Conservation (phyloP, 2,329 filamentous ascomycete species). For the Pochonia chlamydosporia region DNA sequence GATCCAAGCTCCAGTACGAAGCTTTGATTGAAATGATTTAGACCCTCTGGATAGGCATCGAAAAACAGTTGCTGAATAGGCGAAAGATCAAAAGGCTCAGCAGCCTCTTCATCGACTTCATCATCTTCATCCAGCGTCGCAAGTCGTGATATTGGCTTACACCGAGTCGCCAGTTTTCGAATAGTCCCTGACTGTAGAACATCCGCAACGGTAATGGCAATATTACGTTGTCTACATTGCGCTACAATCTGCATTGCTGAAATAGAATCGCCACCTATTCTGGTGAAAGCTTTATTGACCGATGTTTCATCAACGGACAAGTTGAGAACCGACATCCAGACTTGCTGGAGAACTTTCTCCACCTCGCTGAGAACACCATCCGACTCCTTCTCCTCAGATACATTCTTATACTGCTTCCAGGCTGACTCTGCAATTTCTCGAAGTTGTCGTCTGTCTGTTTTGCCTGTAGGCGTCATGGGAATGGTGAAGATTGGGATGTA, state of each 20-base stretch:
- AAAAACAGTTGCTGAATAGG: conserved; percentile 41
- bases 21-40: conserved; percentile 38
- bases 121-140: neutral
- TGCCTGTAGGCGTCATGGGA: conserved; percentile 10
- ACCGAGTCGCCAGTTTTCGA: conserved; percentile 15
- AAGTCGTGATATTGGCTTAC: neutral
- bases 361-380: conserved; percentile 1
- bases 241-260: conserved; percentile 37
- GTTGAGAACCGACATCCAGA: conserved; percentile 37
- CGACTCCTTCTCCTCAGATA: neutral
- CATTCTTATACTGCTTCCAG: conserved; percentile 1
- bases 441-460: conserved; percentile 10
- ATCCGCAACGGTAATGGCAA: conserved; percentile 26
- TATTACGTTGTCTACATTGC: conserved; percentile 22
- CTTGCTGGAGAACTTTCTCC: conserved; percentile 6
- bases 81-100: conserved; percentile 30
- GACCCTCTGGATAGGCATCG: conserved; percentile 21
- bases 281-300: conserved; percentile 28
- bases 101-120: conserved; percentile 10
- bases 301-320: conserved; percentile 22
- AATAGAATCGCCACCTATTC: conserved; percentile 39
- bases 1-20: conserved; percentile 25
- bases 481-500: conserved; percentile 11
- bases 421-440: conserved; percentile 6
- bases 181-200: conserved; percentile 25